Conservation (phyloP, 257 asterid species). For the Scutellaria galericulata region DNA sequence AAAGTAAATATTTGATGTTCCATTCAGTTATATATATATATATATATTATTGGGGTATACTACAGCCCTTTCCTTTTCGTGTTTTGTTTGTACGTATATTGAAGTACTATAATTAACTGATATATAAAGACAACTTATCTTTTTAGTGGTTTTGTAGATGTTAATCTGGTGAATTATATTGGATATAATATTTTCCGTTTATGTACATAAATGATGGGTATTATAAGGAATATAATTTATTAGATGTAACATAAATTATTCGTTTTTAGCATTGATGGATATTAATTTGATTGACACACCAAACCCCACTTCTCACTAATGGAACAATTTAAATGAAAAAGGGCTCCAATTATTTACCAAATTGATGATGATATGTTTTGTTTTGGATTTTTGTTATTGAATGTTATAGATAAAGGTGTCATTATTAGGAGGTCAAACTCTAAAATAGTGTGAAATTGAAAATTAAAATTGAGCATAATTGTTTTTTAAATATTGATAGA, state of each 20-base stretch:
- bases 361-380: background rate
- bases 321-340: background rate
- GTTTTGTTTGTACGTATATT: constrained; percentile 11
- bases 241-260: too few species aligned
- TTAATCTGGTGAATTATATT: too few species aligned
- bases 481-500: background rate
- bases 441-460: background rate
- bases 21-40: constrained; percentile 8
- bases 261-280: background rate
- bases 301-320: too few species aligned
- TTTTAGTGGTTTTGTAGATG: too few species aligned
- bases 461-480: background rate
- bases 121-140: too few species aligned
- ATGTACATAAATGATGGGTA: too few species aligned
- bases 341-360: background rate
- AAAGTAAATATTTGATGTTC: constrained; percentile 22
- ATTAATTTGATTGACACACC: background rate
- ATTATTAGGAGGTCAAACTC: constrained; percentile 19
- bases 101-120: background rate
- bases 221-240: too few species aligned
- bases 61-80: background rate
- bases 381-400: background rate
- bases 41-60: constrained; percentile 12
- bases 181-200: too few species aligned
- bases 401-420: constrained; percentile 8